phyloP scores from a whole-genome alignment of 1,284 basidiomycete species.

The Acaromyces ingoldii region DNA sequence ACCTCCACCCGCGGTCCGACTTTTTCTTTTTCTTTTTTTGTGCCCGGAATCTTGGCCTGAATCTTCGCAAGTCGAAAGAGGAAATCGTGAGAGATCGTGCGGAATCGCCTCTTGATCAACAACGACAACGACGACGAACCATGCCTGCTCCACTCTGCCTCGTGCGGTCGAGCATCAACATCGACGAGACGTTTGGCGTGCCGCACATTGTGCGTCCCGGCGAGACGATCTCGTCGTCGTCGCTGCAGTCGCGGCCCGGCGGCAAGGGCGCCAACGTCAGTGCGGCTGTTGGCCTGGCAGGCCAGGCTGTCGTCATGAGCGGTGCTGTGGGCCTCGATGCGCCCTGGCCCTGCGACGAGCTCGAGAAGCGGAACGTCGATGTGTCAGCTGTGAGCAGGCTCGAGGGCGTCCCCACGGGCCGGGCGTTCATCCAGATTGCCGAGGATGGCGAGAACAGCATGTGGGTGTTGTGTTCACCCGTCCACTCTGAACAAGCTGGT shows the following conservation, averaged over 20 bases:
- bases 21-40: too few relatives aligned
- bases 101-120: too few relatives aligned
- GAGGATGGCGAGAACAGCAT: conserved; percentile 49
- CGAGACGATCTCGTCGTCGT: conserved; percentile 38
- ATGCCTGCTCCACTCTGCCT: conserved; percentile 31
- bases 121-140: too few relatives aligned
- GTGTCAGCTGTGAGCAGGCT: conserved; percentile 21
- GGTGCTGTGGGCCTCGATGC: conserved; percentile 46
- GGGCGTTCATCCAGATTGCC: conserved; percentile 48
- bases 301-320: conserved; percentile 25
- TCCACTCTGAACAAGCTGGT: neutral
- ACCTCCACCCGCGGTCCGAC: too few relatives aligned
- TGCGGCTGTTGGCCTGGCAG: conserved; percentile 41
- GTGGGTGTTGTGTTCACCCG: conserved; percentile 6
- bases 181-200: conserved; percentile 44
- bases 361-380: conserved; percentile 30
- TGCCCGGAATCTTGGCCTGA: too few relatives aligned
- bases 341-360: conserved; percentile 41
- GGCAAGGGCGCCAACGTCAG: conserved; percentile 49
- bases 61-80: too few relatives aligned
- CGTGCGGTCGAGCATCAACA: conserved; percentile 47
- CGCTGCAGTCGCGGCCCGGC: conserved; percentile 33
- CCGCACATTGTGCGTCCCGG: conserved; percentile 21
- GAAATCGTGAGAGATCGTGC: too few relatives aligned
- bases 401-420: conserved; percentile 32